phyloP scores from a whole-genome alignment of 2,329 filamentous ascomycete genomes.

The Didymellaceae sp. region DNA sequence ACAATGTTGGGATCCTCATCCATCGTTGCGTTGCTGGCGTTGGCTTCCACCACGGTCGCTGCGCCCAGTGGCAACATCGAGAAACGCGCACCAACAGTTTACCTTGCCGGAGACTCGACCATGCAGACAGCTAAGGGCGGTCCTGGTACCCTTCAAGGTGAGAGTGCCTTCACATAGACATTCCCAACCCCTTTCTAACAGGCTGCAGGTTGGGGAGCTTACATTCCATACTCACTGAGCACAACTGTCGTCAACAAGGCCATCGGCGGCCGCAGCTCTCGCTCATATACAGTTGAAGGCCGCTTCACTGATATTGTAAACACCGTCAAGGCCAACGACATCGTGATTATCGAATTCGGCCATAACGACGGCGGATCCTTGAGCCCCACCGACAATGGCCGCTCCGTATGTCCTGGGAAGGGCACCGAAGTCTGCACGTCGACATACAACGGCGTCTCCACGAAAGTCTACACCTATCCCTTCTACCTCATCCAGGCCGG shows the following conservation, averaged over 20 bases:
- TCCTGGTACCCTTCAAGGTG: constrained; percentile 48
- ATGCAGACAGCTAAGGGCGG: constrained; percentile 61
- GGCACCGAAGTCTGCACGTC: constrained; percentile 62
- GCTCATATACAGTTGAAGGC: constrained; percentile 70
- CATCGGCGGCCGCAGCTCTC: constrained; percentile 69
- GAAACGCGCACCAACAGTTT: constrained; percentile 54
- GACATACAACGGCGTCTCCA: constrained; percentile 58
- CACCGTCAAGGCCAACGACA: constrained; percentile 64
- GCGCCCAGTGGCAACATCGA: constrained; percentile 30
- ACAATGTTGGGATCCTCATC: constrained; percentile 30
- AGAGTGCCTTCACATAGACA: background rate
- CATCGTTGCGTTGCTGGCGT: constrained; percentile 27
- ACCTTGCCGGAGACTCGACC: constrained; percentile 67
- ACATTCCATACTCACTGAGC: constrained; percentile 61
- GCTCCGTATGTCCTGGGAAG: constrained; percentile 64
- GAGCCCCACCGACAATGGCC: constrained; percentile 62
- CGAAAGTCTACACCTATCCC: constrained; percentile 67
- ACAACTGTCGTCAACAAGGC: constrained; percentile 67
- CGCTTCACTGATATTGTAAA: constrained; percentile 66
- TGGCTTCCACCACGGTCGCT: constrained; percentile 28
- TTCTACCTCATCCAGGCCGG: constrained; percentile 66
- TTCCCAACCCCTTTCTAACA: background rate
- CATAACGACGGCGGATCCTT: constrained; percentile 73
- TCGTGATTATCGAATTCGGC: constrained; percentile 74
- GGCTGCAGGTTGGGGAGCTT: constrained; percentile 66